phyloP scores from a whole-genome alignment of 192 early-diverging fungal species.

The Coemansia umbellata region DNA sequence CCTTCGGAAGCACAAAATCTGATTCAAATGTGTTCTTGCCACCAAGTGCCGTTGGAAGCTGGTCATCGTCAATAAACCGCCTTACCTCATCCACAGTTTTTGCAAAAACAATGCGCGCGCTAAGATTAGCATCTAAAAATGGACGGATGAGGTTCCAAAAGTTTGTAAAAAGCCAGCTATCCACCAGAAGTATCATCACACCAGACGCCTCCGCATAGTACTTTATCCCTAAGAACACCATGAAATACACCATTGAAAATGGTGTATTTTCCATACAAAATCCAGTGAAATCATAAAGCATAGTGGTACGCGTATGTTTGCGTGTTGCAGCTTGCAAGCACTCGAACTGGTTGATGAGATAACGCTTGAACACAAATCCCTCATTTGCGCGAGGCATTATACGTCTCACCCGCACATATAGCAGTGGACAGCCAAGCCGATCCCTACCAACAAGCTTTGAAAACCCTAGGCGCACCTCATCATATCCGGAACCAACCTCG shows the following conservation, averaged over 20 bases:
- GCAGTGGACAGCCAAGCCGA: constrained; percentile 22
- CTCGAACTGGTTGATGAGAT: constrained; percentile 26
- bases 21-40: constrained; percentile 18
- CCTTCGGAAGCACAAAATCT: constrained; percentile 15
- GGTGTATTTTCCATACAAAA: constrained; percentile 46
- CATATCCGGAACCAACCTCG: constrained; percentile 13
- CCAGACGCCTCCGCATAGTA: constrained; percentile 36
- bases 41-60: constrained; percentile 29
- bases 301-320: constrained; percentile 12
- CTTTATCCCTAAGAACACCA: constrained; percentile 27
- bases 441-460: constrained; percentile 31
- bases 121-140: constrained; percentile 38
- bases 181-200: constrained; percentile 40
- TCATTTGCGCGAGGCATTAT: constrained; percentile 42
- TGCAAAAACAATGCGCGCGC: constrained; percentile 43
- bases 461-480: constrained; percentile 31
- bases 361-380: constrained; percentile 27
- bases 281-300: constrained; percentile 41
- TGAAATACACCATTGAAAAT: constrained; percentile 31
- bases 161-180: constrained; percentile 49
- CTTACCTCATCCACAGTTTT: constrained; percentile 32
- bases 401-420: constrained; percentile 14
- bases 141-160: constrained; percentile 40
- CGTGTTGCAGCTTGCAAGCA: constrained; percentile 23
- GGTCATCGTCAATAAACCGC: constrained; percentile 31